Conservation (phyloP, 208 protist species). For the Trichomonas tenax region DNA sequence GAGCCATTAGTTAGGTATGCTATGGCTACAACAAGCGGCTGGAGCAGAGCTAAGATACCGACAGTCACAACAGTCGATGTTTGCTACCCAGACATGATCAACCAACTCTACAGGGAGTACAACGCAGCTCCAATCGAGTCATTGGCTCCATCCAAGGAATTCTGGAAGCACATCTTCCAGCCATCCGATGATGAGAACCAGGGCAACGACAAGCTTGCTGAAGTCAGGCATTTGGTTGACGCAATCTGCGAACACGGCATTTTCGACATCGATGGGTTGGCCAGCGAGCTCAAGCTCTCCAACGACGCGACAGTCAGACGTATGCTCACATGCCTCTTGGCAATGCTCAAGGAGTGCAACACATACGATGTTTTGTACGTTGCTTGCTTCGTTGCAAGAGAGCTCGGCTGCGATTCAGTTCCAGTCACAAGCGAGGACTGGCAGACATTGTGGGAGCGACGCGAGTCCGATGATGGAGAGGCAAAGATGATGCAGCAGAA, state of each 20-base stretch:
- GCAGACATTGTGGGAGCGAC: background rate
- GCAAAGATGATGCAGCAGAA: background rate
- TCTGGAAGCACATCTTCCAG: background rate
- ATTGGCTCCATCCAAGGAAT: background rate
- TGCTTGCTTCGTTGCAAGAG: background rate
- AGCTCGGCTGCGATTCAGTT: background rate
- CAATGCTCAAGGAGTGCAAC: background rate
- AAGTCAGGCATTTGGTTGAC: background rate
- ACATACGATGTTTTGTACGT: background rate
- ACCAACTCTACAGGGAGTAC: background rate
- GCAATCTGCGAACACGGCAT: background rate
- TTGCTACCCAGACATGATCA: background rate
- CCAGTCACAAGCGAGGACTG: background rate
- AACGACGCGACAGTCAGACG: background rate
- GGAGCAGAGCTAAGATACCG: background rate
- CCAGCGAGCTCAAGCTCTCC: background rate
- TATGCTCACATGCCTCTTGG: background rate
- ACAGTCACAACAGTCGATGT: background rate
- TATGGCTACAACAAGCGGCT: background rate
- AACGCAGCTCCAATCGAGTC: background rate
- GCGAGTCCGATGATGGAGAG: background rate
- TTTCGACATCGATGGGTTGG: background rate
- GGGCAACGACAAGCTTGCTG: background rate
- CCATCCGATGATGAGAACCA: background rate
- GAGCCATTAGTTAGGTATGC: background rate